Percentiles rank a stretch among this genome's conserved stretches.
phyloP scores from a whole-genome alignment of 2,329 filamentous ascomycete species.

The Colletotrichum sp. region DNA sequence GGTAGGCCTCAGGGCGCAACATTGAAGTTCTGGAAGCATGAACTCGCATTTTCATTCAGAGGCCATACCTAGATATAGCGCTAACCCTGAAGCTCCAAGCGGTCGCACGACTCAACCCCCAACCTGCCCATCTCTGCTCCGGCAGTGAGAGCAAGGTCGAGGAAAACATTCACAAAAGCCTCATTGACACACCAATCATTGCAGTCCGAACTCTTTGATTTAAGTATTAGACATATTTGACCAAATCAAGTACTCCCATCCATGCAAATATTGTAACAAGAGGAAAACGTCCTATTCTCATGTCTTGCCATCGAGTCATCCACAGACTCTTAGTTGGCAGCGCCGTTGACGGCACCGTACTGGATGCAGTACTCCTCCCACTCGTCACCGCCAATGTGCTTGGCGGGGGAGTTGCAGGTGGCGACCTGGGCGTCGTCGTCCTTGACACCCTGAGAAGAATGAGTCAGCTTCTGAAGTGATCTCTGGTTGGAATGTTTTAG shows the following conservation, averaged over 20 bases:
- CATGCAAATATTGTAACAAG: background rate
- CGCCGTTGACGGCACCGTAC: background rate
- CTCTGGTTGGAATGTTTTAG: fast-evolving
- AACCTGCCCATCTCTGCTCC: background rate
- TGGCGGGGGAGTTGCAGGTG: background rate
- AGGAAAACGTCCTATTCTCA: background rate
- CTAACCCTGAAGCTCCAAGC: background rate
- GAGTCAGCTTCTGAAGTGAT: background rate
- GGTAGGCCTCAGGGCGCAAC: background rate
- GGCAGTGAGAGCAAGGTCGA: background rate
- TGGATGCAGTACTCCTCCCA: slow-evolving; percentile 1
- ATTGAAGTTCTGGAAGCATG: background rate
- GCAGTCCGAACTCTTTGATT: background rate
- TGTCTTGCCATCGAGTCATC: background rate
- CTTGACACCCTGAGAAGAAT: background rate
- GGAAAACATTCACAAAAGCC: background rate
- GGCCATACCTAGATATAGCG: background rate
- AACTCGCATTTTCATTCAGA: background rate
- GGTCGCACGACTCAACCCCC: background rate
- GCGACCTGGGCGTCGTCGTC: background rate
- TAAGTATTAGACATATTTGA: background rate
- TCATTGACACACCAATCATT: background rate
- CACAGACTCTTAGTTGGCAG: background rate
- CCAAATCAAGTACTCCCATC: background rate
- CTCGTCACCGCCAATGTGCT: slow-evolving; percentile 1